Conservation (phyloP, 768 basidiomycete genomes). For the Lentinus brumalis region DNA sequence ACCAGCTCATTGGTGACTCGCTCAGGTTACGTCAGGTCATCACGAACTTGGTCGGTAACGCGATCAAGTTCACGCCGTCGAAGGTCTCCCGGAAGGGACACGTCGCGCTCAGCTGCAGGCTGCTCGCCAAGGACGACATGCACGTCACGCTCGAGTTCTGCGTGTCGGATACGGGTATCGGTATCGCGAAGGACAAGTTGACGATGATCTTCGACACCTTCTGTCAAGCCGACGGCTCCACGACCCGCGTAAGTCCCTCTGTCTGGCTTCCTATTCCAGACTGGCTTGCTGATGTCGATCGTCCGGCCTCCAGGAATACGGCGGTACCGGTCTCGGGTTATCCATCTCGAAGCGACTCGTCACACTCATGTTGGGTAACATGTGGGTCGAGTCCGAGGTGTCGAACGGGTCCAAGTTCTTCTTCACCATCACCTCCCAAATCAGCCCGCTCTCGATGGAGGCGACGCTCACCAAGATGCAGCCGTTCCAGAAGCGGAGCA, state of each 20-base stretch:
- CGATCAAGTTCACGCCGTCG: constrained; percentile 94
- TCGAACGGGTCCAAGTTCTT: constrained; percentile 93
- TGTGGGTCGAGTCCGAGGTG: constrained; percentile 98
- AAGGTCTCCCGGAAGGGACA: constrained; percentile 81
- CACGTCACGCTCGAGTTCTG: constrained; percentile 95
- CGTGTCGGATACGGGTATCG: constrained; percentile 97
- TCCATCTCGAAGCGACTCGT: constrained; percentile 98
- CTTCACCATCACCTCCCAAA: constrained; percentile 92
- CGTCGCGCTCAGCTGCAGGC: constrained; percentile 84
- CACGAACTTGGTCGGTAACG: constrained; percentile 93
- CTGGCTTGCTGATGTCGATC: not conserved
- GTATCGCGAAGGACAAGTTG: constrained; percentile 97
- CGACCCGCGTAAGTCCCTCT: constrained; percentile 70
- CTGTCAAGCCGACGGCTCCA: constrained; percentile 98
- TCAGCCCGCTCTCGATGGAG: constrained; percentile 75
- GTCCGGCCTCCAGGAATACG: constrained; percentile 71
- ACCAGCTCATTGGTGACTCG: constrained; percentile 96
- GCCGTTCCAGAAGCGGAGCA: constrained; percentile 84
- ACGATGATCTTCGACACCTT: constrained; percentile 99
- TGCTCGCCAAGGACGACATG: constrained; percentile 77
- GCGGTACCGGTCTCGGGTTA: constrained; percentile 93
- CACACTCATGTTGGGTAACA: constrained; percentile 95
- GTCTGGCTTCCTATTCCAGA: not conserved
- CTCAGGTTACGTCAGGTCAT: constrained; percentile 93
- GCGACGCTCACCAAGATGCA: constrained; percentile 76